Evolutionary conservation across 768 basidiomycete species (phyloP).

Genomic region (Tulasnella sp.): DNA sequence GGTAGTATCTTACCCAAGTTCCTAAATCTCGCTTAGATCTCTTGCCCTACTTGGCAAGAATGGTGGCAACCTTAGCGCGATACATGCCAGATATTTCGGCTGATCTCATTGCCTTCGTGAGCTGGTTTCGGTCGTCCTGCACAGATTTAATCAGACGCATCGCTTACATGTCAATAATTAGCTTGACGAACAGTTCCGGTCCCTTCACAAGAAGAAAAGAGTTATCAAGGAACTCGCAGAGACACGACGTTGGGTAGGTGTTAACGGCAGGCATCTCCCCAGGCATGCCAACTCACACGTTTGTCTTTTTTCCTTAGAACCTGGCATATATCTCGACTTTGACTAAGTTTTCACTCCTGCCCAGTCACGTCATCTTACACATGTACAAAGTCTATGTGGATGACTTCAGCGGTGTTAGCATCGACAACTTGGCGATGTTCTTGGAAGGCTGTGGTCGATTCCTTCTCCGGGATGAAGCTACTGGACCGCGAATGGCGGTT

Average conservation of each 20-base stretch:
- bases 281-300: neutral
- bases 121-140: conserved; percentile 22
- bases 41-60: conserved; percentile 82
- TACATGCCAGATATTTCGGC: conserved; percentile 92
- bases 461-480: conserved; percentile 76
- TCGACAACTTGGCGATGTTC: conserved; percentile 85
- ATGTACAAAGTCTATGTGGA: conserved; percentile 96
- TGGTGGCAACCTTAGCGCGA: conserved; percentile 75
- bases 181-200: conserved; percentile 96
- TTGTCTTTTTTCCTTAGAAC: conserved; percentile 42
- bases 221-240: conserved; percentile 84
- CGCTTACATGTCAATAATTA: conserved; percentile 22
- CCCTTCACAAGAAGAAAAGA: conserved; percentile 88
- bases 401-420: conserved; percentile 84
- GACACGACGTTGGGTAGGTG: conserved; percentile 34
- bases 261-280: neutral
- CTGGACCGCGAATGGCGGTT: conserved; percentile 69
- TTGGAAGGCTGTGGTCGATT: conserved; percentile 93
- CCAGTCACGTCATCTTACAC: conserved; percentile 83
- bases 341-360: conserved; percentile 92
- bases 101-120: conserved; percentile 68
- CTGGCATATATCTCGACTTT: conserved; percentile 77
- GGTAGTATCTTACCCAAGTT: conserved; percentile 67
- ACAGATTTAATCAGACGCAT: neutral
- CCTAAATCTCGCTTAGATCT: conserved; percentile 84